Evolutionary conservation across 2,329 filamentous ascomycete genomes (phyloP).

Genomic region (Penicillium frequentans): DNA sequence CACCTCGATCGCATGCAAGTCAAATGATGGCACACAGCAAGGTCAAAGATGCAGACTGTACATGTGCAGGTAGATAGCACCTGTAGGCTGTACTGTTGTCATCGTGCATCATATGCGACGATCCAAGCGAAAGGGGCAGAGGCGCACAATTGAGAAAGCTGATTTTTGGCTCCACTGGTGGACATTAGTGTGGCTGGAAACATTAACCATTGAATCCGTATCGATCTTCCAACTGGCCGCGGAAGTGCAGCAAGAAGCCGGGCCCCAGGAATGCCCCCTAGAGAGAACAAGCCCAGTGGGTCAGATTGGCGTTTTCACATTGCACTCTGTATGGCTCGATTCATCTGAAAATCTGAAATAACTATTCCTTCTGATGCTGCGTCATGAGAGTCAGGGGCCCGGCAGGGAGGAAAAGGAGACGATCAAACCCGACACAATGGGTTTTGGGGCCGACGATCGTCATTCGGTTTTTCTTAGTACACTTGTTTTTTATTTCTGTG

Average conservation of each 20-base stretch:
- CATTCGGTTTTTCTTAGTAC: constrained; percentile 3
- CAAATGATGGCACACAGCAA: not conserved
- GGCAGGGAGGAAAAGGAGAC: constrained; percentile 16
- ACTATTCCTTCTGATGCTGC: not conserved
- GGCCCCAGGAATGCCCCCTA: constrained; percentile 4
- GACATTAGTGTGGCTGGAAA: constrained; percentile 15
- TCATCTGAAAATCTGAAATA: constrained; percentile 3
- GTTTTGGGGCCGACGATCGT: constrained; percentile 22
- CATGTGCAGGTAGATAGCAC: not conserved
- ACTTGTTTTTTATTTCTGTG: not conserved
- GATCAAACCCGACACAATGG: constrained; percentile 23
- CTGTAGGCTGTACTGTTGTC: not conserved
- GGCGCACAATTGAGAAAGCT: constrained; percentile 9
- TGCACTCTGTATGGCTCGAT: constrained; percentile 18
- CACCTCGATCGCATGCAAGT: constrained; percentile 4
- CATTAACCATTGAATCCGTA: constrained; percentile 6
- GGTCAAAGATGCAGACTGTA: not conserved
- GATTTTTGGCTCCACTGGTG: constrained; percentile 10
- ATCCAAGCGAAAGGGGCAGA: constrained; percentile 1
- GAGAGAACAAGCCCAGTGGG: constrained; percentile 5
- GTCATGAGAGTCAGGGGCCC: constrained; percentile 16
- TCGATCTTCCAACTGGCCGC: constrained; percentile 13
- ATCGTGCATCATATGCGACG: not conserved
- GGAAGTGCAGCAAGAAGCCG: constrained; percentile 17
- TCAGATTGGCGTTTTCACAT: constrained; percentile 7